Base-by-base conservation (phyloP, 441 rosid species). In the Adansonia grandidieri region DNA sequence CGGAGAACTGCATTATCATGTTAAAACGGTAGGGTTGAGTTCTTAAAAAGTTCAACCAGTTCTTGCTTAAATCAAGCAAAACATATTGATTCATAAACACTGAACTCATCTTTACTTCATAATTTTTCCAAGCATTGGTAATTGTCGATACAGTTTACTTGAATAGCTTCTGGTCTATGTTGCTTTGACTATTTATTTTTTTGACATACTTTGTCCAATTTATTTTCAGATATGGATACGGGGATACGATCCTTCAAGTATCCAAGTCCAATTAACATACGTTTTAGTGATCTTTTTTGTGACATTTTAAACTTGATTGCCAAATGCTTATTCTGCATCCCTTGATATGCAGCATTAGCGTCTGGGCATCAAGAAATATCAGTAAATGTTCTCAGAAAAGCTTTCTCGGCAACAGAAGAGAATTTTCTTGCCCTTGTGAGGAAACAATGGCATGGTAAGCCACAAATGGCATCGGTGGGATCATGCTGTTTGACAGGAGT, bases 401-500 rank as follows among this genome's bases (percentile, higher is more conserved):
- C 88, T 24, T 91, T 87, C 82, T 44, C 57, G 9, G 79, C 79
- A 74, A 89, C 91, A 6, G 94, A 91, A 42, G 78, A 86, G 61
- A 84, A 77, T 10, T 89, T 91, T 79, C 86, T 91, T 19, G 67
- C 69, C 0, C 74, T 64, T 3, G 92, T 88, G 80, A 91, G 74
- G 86, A 87, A 86, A 77, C 82, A 85, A 40, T 91, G 92, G 92
- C 83, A 62, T 5, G 75, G 51, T 13, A 87, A 86, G 65, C 92
- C 91, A 6, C 84, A 88, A 11, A 81, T 89, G 82, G 94, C 94
- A 0, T 85, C 94, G 0, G 91, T 84, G 7, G 92, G 94, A 68
- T 86, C 94, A 15, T 91, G 94, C 78, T 91, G 92, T 78, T 73
- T 91, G 79, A 86, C 80, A 4, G 94, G 89, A 15, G 58, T 87